Percentiles rank a stretch among this genome's conserved stretches.
These are phyloP conservation scores for Entamoeba dispar DNA, from an alignment of 208 protist genomes.

Conservation along the genomic window DNA sequence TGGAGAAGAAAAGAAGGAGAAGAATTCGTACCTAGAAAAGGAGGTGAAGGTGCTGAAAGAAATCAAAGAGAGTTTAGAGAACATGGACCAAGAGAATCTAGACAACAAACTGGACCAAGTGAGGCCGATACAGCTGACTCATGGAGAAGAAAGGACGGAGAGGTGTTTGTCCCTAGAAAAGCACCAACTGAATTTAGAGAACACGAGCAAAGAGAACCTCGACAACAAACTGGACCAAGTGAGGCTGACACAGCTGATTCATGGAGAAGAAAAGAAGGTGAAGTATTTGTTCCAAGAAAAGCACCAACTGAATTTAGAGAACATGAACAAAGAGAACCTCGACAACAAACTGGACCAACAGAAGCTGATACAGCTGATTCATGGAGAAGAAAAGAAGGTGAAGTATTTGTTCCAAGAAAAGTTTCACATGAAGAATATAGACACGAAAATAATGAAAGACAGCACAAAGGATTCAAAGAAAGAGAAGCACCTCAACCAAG, in stretches of 20 bases:
- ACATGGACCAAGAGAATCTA: no score
- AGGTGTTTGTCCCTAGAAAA: neutral
- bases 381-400: neutral
- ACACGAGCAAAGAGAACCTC: neutral
- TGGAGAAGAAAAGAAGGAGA: no score
- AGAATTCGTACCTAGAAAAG: no score
- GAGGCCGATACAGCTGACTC: neutral
- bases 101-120: no score
- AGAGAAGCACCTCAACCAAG: neutral
- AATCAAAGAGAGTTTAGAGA: no score
- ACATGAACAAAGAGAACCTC: neutral
- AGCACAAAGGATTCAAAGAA: neutral
- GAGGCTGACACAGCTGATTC: neutral
- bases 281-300: neutral
- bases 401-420: neutral
- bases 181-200: neutral
- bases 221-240: neutral
- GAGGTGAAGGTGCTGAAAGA: no score
- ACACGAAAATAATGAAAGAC: neutral
- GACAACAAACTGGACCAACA: neutral
- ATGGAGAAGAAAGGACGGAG: neutral
- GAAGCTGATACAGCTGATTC: neutral
- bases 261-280: neutral
- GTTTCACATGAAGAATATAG: neutral
- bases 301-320: neutral